Evolutionary conservation across 2,329 filamentous ascomycete genomes (phyloP).

Genomic region (Stagonosporopsis chrysanthemi): DNA sequence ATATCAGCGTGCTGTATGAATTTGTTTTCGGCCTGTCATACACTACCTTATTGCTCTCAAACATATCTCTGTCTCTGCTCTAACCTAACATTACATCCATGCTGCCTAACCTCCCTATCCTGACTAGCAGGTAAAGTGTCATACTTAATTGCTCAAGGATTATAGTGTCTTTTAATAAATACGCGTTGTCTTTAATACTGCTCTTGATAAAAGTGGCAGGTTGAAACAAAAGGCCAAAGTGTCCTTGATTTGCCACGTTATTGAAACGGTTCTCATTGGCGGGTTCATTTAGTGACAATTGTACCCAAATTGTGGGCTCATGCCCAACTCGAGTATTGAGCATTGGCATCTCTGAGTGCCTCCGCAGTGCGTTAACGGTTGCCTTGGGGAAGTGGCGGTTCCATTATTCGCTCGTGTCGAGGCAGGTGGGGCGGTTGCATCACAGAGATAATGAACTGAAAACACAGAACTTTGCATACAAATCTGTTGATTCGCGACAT

Average conservation of each 20-base stretch:
- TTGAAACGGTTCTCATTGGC: too few species aligned
- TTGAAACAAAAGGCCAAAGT: too few species aligned
- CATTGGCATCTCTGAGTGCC: too few species aligned
- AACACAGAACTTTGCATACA: background rate
- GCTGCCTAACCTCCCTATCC: conserved; percentile 59
- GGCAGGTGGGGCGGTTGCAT: too few species aligned
- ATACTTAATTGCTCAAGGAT: too few species aligned
- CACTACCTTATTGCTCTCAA: conserved; percentile 56
- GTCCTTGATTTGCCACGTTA: too few species aligned
- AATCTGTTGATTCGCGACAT: conserved; percentile 20
- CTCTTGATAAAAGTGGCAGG: too few species aligned
- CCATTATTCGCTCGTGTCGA: background rate
- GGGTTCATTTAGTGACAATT: too few species aligned
- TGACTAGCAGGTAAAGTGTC: background rate
- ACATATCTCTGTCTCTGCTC: conserved; percentile 59
- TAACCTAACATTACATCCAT: conserved; percentile 40
- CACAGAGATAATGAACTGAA: background rate
- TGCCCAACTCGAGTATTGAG: too few species aligned
- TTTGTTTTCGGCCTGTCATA: background rate
- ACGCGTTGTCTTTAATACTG: conserved; percentile 67
- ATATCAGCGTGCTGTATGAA: background rate
- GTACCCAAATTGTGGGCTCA: too few species aligned
- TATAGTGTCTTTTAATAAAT: too few species aligned
- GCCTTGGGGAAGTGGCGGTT: background rate
- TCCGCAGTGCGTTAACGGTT: too few species aligned